phyloP scores from a whole-genome alignment of 352 stramenopile genomes.

The Pythium brachiatum region DNA sequence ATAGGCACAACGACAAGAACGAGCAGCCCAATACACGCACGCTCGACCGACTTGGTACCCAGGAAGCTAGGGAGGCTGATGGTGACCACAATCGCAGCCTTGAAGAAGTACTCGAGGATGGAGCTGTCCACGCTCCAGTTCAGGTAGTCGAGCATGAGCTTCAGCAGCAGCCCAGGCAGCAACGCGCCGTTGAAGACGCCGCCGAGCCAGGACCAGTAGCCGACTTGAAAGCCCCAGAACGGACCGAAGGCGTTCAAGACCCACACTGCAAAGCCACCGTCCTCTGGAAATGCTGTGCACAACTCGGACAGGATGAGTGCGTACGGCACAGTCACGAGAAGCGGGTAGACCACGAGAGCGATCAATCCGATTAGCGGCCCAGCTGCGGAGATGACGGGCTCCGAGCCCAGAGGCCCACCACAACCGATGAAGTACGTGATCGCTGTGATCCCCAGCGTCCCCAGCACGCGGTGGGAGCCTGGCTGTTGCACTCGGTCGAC shows the following conservation, averaged over 20 bases:
- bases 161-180: constrained; percentile 49
- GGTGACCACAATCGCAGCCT: constrained; percentile 31
- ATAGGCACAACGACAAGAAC: constrained; percentile 35
- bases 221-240: constrained; percentile 76
- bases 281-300: constrained; percentile 85
- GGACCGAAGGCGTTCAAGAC: constrained; percentile 87
- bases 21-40: constrained; percentile 27
- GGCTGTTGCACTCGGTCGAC: constrained; percentile 4
- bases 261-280: constrained; percentile 82
- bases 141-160: constrained; percentile 29
- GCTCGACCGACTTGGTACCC: constrained; percentile 30
- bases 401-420: constrained; percentile 25
- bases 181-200: constrained; percentile 46
- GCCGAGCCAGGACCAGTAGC: constrained; percentile 76
- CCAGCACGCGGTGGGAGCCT: constrained; percentile 27
- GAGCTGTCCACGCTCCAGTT: constrained; percentile 27
- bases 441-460: constrained; percentile 23
- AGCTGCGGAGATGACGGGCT: constrained; percentile 26
- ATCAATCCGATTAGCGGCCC: constrained; percentile 64
- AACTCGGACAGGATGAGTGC: constrained; percentile 90
- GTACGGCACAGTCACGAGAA: constrained; percentile 88
- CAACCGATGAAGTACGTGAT: constrained; percentile 34
- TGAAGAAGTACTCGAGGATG: constrained; percentile 29
- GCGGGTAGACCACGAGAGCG: constrained; percentile 74
- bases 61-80: constrained; percentile 39